phyloP scores from a whole-genome alignment of 2,329 filamentous ascomycete genomes.

The Epichloe sibirici region DNA sequence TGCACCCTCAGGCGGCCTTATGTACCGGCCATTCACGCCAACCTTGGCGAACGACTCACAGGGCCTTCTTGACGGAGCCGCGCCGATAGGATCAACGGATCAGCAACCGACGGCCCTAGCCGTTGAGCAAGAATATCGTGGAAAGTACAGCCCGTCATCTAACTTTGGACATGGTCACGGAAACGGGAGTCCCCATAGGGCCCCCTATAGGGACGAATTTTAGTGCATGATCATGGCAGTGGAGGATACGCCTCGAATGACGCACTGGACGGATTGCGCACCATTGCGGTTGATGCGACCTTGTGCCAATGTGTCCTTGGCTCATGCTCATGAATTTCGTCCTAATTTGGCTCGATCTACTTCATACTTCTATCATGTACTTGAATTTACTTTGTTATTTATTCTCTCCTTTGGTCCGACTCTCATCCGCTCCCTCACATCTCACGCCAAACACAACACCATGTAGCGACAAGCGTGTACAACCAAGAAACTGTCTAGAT shows the following conservation, averaged over 20 bases:
- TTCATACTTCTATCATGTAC: background rate
- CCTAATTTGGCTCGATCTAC: background rate
- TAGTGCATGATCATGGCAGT: background rate
- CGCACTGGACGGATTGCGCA: background rate
- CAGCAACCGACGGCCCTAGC: slow-evolving; percentile 4
- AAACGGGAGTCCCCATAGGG: background rate
- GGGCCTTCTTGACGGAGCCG: slow-evolving; percentile 26
- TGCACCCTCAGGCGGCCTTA: slow-evolving; percentile 15
- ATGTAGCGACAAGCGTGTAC: background rate
- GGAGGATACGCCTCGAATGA: background rate
- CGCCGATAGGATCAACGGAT: slow-evolving; percentile 23
- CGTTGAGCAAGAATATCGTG: slow-evolving; percentile 5
- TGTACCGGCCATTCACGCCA: slow-evolving; percentile 27
- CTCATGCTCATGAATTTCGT: background rate
- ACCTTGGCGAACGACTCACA: slow-evolving; percentile 22
- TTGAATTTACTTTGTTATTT: background rate
- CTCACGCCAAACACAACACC: background rate
- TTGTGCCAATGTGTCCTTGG: background rate
- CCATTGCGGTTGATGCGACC: background rate
- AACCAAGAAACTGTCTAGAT: background rate
- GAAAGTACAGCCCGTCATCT: slow-evolving; percentile 9
- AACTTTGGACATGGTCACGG: slow-evolving; percentile 10
- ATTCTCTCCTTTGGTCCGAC: background rate
- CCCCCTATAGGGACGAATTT: background rate
- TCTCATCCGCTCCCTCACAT: background rate